Conservation (phyloP, 352 stramenopile genomes). For the Pythium plurisporium region DNA sequence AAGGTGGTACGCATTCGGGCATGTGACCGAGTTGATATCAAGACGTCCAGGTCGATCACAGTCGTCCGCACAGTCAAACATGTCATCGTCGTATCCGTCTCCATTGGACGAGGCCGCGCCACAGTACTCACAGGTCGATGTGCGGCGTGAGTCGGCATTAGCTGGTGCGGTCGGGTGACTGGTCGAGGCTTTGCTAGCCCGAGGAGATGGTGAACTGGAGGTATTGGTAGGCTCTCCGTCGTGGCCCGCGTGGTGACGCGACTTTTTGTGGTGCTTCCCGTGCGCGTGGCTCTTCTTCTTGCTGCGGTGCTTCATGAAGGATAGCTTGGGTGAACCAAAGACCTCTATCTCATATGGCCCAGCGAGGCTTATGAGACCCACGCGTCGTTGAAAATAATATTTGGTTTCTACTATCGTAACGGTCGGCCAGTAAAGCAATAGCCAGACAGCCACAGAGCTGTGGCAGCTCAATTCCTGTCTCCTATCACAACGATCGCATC, state of each 20-base stretch:
- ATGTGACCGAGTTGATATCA: slow-evolving; percentile 22
- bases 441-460: too few species aligned
- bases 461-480: too few species aligned
- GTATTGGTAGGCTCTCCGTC: neutral
- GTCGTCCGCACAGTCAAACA: slow-evolving; percentile 13
- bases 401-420: too few species aligned
- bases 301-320: slow-evolving; percentile 13
- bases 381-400: too few species aligned
- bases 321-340: too few species aligned
- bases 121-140: slow-evolving; percentile 21
- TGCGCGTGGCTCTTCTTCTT: slow-evolving; percentile 24
- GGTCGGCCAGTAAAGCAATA: too few species aligned
- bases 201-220: neutral
- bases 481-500: too few species aligned
- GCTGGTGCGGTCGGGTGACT: neutral
- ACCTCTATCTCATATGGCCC: too few species aligned
- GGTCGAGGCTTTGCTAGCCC: neutral
- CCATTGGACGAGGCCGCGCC: neutral
- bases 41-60: slow-evolving; percentile 3
- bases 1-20: slow-evolving; percentile 11
- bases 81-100: slow-evolving; percentile 8
- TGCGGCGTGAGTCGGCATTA: neutral
- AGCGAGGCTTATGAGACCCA: too few species aligned
- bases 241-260: neutral
- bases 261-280: slow-evolving; percentile 12